These are phyloP conservation scores for Carex sylvatica DNA, from an alignment of 202 grass and related monocot species.

Conservation along the genomic window DNA sequence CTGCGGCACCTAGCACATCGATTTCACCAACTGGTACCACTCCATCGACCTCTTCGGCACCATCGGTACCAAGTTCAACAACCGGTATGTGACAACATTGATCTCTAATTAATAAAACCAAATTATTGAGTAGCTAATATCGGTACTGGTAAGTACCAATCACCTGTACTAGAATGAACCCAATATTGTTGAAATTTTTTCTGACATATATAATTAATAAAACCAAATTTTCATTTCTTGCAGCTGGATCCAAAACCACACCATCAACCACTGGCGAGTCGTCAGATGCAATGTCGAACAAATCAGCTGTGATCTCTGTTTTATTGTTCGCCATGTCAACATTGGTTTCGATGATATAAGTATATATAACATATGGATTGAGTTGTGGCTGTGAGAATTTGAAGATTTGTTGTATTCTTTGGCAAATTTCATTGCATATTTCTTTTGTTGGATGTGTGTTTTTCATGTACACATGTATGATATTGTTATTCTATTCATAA, in stretches of 20 bases:
- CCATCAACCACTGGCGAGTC: neutral
- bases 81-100: neutral
- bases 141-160: neutral
- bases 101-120: no score
- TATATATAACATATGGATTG: neutral
- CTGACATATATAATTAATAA: neutral
- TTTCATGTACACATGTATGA: neutral
- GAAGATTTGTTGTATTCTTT: conserved; percentile 23
- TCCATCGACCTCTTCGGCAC: conserved; percentile 3
- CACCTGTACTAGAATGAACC: neutral
- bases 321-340: neutral
- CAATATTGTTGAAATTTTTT: neutral
- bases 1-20: conserved; percentile 25
- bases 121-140: no score
- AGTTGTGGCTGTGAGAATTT: neutral
- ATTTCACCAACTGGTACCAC: conserved; percentile 11
- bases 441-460: neutral
- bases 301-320: conserved; percentile 11
- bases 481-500: conserved; percentile 4
- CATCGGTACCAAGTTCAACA: conserved; percentile 21
- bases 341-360: conserved; percentile 20
- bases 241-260: conserved; percentile 9
- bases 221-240: neutral
- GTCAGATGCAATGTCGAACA: neutral
- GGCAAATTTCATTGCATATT: neutral